Conservation (phyloP, 371 early-diverging fungal genomes). For the Syncephalis plumigaleata region DNA sequence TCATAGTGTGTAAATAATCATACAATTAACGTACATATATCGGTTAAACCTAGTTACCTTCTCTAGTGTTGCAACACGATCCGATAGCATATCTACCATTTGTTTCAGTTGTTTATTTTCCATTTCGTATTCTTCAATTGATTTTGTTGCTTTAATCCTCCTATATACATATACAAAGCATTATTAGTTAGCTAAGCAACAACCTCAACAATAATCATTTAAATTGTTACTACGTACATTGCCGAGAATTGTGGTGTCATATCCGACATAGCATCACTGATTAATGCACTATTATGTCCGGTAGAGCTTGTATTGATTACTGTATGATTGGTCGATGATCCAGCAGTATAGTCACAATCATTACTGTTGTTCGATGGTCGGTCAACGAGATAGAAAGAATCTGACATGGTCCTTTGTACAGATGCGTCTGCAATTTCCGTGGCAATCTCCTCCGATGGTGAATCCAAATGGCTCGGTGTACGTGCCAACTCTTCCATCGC, state of each 20-base stretch:
- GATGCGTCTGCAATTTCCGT: no score
- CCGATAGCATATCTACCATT: slow-evolving; percentile 35
- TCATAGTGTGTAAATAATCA: not conserved
- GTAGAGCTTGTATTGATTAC: not conserved
- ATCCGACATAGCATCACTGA: not conserved
- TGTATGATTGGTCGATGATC: not conserved
- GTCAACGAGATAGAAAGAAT: no score
- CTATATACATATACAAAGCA: not conserved
- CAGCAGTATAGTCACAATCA: no score
- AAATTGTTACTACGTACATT: not conserved
- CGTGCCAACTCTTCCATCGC: not conserved
- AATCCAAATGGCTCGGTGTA: not conserved
- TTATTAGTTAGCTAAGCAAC: not conserved
- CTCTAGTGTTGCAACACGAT: slow-evolving; percentile 41
- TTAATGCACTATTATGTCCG: not conserved
- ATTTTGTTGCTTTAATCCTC: slow-evolving; percentile 13
- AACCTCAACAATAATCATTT: no score
- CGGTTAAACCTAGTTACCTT: slow-evolving; percentile 18
- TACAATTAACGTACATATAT: not conserved
- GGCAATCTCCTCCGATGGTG: no score
- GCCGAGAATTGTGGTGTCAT: not conserved
- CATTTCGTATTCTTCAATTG: slow-evolving; percentile 34
- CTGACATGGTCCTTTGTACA: no score
- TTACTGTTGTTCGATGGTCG: no score
- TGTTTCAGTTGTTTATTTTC: slow-evolving; percentile 54